Base-by-base conservation (phyloP, 768 basidiomycete species). In the Gymnopilus junonius region DNA sequence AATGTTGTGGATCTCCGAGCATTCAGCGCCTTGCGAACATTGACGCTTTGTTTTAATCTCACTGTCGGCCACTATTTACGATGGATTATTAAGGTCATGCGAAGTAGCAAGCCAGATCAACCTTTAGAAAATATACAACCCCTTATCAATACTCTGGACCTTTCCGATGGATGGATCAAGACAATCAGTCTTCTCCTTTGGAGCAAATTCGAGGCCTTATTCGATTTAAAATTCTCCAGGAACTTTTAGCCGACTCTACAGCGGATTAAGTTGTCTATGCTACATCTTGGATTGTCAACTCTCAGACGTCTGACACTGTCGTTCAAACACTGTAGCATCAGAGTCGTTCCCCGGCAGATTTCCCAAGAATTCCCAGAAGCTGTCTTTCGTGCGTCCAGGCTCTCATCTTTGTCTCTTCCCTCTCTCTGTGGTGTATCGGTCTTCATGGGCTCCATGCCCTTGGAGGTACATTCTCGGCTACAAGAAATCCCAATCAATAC, bases 1-100 rank as follows among this genome's bases (percentile, higher is more conserved):
- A 7, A 48, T 25, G 25, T 48, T 27, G 45, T 27, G 14, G 45
- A 48, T 14, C 45, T 48, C 14, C 11, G 17, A 14, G 21, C 25
- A 3, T 48, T 48, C 23, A 11, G 11, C 14, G 23, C 14, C 14
- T 14, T 48, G 45, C 45, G 25, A 1, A 48, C 45, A 14, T 25
- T 48, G 12, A 48, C 25, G 23, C 21, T 48, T 14, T 23, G 45
- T 12, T 48, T 48, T 25, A 48, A 46, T 27, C 23, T 46, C 5
- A 35, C 8, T 11, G 10, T 73, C 80, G 25, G 15, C 25, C 11
- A 17, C 48, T 14, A 15, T 29, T 51, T n/a, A 17, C n/a, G 15
- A 8, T 51, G 48, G 48, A 32, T 32, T 8, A 17, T 20, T n/a
- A n/a, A 29, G 1, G 29, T 29, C 17, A 8, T 51, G n/a, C 12